A percentile compares a stretch with the other conserved stretches of the same genome.
Evolutionary conservation across 2,329 filamentous ascomycete species (phyloP).

Genomic region (Venturia oleaginea): DNA sequence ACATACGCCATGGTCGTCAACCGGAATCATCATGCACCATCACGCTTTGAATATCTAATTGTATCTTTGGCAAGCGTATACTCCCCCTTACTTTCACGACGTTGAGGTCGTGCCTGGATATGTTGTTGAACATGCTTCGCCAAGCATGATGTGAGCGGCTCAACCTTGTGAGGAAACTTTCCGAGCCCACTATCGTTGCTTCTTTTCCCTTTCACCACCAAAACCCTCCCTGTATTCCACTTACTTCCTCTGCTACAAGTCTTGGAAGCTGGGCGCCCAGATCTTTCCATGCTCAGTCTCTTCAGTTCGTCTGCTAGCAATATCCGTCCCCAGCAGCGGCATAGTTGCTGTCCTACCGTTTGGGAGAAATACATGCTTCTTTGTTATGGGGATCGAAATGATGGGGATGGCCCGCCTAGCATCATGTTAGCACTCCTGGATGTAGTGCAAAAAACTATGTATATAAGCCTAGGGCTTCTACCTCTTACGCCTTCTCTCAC

Average conservation of each 20-base stretch:
- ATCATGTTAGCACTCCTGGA: neutral
- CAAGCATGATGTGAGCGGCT: neutral
- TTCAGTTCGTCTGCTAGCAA: neutral
- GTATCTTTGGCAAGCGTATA: neutral
- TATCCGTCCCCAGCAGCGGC: neutral
- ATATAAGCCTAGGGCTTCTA: neutral
- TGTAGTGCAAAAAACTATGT: neutral
- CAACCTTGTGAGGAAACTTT: neutral
- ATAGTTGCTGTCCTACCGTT: neutral
- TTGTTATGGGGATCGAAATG: neutral
- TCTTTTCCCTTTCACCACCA: neutral
- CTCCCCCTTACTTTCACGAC: neutral
- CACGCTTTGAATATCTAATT: neutral
- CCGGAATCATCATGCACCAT: neutral
- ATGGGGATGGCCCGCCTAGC: neutral
- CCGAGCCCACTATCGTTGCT: neutral
- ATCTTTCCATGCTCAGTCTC: neutral
- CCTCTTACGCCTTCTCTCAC: neutral
- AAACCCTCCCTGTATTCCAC: neutral
- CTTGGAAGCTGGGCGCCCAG: conserved; percentile 1
- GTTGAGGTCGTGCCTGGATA: neutral
- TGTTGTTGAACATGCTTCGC: neutral
- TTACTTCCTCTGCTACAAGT: neutral
- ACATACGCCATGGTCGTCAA: no score
- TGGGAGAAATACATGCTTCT: neutral